Evolutionary conservation across 2,329 filamentous ascomycete species (phyloP).

Genomic region (Lachnum nothofagi): DNA sequence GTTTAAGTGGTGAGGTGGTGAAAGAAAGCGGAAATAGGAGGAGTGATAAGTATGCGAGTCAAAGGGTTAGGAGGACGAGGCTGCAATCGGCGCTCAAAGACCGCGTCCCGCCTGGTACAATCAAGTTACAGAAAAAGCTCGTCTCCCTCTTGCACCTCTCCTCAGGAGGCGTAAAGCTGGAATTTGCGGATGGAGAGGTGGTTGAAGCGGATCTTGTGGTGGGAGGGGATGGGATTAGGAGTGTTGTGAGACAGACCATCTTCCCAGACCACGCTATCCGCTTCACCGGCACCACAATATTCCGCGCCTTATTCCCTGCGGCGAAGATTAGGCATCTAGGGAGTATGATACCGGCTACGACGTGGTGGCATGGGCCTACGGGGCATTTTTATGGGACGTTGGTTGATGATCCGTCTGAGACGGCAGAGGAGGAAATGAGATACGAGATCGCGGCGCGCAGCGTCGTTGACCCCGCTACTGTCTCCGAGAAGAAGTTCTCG

Average conservation of each 20-base stretch:
- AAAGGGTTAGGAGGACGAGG: constrained; percentile 28
- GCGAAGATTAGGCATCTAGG: constrained; percentile 31
- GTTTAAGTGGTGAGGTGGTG: constrained; percentile 30
- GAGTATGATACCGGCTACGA: constrained; percentile 32
- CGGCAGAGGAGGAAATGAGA: constrained; percentile 26
- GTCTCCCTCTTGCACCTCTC: constrained; percentile 36
- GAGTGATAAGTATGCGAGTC: constrained; percentile 24
- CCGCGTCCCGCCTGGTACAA: constrained; percentile 39
- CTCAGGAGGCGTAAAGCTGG: constrained; percentile 35
- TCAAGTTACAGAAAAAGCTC: constrained; percentile 44
- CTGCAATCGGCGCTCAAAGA: constrained; percentile 46
- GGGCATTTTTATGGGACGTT: constrained; percentile 40
- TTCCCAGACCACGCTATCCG: constrained; percentile 41
- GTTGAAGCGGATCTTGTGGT: constrained; percentile 42
- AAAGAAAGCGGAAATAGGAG: constrained; percentile 31
- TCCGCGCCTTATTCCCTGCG: constrained; percentile 40
- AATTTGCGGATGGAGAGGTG: constrained; percentile 43
- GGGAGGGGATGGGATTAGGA: constrained; percentile 50
- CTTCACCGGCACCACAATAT: constrained; percentile 45
- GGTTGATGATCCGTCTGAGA: constrained; percentile 32
- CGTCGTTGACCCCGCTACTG: constrained; percentile 31
- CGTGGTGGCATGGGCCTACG: constrained; percentile 41
- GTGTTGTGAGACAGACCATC: constrained; percentile 40
- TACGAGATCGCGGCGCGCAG: constrained; percentile 39
- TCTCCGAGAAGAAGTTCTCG: constrained; percentile 32